These are phyloP conservation scores for Macroventuria anomochaeta DNA, from an alignment of 2,329 filamentous ascomycete genomes.

Conservation along the genomic window DNA sequence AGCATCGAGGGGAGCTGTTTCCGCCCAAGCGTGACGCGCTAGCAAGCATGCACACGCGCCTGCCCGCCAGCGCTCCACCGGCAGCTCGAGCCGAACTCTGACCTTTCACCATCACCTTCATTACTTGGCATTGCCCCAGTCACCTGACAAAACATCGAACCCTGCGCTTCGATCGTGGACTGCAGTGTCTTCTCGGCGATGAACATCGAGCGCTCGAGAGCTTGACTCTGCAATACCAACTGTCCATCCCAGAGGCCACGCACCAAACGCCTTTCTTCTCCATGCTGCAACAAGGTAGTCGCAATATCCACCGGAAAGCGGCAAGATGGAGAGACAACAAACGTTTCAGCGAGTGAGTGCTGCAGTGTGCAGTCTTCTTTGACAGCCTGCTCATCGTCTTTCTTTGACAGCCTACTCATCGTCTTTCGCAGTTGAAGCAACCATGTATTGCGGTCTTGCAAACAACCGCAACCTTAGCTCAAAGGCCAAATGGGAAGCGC, in stretches of 20 bases:
- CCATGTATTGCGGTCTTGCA: constrained; percentile 66
- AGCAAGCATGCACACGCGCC: constrained; percentile 22
- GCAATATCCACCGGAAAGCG: constrained; percentile 1
- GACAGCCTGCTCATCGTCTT: constrained; percentile 12
- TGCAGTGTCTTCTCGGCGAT: background rate
- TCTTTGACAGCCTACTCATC: constrained; percentile 4
- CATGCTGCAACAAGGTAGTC: background rate
- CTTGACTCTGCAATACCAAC: background rate
- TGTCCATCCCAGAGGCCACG: background rate
- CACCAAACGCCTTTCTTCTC: background rate
- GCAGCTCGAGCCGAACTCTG: constrained; percentile 1
- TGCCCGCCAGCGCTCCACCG: constrained; percentile 11
- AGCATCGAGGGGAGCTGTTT: constrained; percentile 14
- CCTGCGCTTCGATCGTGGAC: background rate
- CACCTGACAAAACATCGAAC: background rate
- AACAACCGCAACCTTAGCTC: constrained; percentile 58
- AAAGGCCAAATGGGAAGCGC: constrained; percentile 52
- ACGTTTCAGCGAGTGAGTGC: constrained; percentile 48
- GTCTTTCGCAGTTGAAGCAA: constrained; percentile 59
- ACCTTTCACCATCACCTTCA: constrained; percentile 1
- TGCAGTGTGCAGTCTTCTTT: background rate
- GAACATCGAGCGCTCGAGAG: background rate
- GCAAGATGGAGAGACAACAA: constrained; percentile 47
- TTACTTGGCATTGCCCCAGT: background rate
- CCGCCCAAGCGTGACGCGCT: constrained; percentile 20